Conservation (phyloP, 2,329 filamentous ascomycete genomes). For the Ophiostoma piceae region DNA sequence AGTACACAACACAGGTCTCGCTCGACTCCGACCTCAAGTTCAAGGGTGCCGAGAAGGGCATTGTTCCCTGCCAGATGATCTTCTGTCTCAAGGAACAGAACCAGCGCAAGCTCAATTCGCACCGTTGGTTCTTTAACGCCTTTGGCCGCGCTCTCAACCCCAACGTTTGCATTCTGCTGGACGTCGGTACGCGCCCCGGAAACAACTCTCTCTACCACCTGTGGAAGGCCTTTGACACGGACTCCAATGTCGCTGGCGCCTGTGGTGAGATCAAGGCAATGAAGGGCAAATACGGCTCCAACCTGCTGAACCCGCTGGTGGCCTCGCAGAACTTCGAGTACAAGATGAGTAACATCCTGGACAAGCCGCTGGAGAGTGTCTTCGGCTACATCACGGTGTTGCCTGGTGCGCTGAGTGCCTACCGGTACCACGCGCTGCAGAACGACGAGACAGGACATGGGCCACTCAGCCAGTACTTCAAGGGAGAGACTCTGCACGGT, state of each 20-base stretch:
- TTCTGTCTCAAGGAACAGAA: slow-evolving; percentile 99
- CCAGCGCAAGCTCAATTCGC: slow-evolving; percentile 94
- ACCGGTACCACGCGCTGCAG: slow-evolving; percentile 90
- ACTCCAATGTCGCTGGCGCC: slow-evolving; percentile 93
- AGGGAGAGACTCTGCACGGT: slow-evolving; percentile 93
- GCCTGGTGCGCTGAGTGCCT: slow-evolving; percentile 89
- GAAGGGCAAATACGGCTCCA: slow-evolving; percentile 77
- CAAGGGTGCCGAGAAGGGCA: slow-evolving; percentile 98
- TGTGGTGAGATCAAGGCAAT: slow-evolving; percentile 99
- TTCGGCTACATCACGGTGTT: slow-evolving; percentile 98
- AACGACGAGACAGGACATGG: slow-evolving; percentile 96
- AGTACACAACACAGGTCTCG: slow-evolving; percentile 97
- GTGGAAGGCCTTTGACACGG: slow-evolving; percentile 97
- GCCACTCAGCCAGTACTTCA: slow-evolving; percentile 96
- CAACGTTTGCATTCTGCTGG: slow-evolving; percentile 93
- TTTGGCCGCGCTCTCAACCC: slow-evolving; percentile 89
- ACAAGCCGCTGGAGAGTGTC: slow-evolving; percentile 93
- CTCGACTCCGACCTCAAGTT: slow-evolving; percentile 94
- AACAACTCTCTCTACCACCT: slow-evolving; percentile 90
- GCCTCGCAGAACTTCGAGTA: slow-evolving; percentile 99
- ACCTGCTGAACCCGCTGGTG: slow-evolving; percentile 87
- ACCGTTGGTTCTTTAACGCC: slow-evolving; percentile 99
- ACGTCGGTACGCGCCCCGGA: slow-evolving; percentile 90
- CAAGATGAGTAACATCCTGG: slow-evolving; percentile 98
- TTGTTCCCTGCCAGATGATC: slow-evolving; percentile 95